Base-by-base conservation (phyloP, 2,329 filamentous ascomycete genomes). In the Graphiopsis chlorocephala region DNA sequence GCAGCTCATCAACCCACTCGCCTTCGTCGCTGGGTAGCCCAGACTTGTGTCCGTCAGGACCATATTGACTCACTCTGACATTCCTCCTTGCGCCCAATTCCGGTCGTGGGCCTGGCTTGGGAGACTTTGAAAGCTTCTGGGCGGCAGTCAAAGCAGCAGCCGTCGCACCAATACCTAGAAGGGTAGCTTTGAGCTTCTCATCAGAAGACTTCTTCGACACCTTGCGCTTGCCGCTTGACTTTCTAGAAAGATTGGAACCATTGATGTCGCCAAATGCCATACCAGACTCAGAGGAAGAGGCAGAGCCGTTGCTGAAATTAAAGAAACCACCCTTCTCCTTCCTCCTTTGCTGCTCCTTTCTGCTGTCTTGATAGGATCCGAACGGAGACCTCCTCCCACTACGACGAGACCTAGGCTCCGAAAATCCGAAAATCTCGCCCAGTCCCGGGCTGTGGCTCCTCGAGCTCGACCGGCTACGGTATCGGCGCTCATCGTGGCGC, bases 1-100 rank as follows among this genome's bases (percentile, higher is more conserved):
- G 71, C 11, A 73, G 64, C 66, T 76, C 81, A 66, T 85, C 85
- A 68, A 86, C 83, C 86, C 86, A 88, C 23, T 78, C 84, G 31
- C 85, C 84, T 25, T 86, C 84, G 26, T 83, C 81, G 25, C 77
- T 53, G 47, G 69, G 68, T 17, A 53, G 65, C 10, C 65, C 61
- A 17, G 28, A 20, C 26, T 38, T 62, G 33, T 33, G 60, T 10
- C 60, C 60, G 6, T 50, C 52, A 17, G 60, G 61, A 7, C 61
- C 61, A 25, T 64, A 57, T 11, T 57, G 52, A 38, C 52, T 64
- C 7, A 57, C 61, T 31, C 61, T 57, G 28, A 42, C 61, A 26
- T 64, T 67, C 65, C 29, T 66, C 63, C 58, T 47, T 11, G 68
- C 68, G 15, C 73, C 72, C 23, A 75, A 66, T 33, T 72, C 72